These are phyloP conservation scores for Colletotrichum aenigma DNA, from an alignment of 2,329 filamentous ascomycete species.

Conservation along the genomic window DNA sequence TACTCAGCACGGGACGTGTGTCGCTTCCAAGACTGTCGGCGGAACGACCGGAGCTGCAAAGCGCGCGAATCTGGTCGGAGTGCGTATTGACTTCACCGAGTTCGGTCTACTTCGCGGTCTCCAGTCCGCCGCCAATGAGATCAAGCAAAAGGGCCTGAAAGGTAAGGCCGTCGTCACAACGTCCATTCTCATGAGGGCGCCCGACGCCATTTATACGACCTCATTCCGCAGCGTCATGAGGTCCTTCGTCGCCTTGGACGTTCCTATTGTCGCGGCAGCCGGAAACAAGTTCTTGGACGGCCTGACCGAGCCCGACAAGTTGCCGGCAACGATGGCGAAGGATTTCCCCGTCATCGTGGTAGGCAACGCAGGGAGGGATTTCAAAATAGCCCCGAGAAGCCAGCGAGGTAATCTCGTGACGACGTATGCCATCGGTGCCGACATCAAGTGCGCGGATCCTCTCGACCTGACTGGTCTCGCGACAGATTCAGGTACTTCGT, in stretches of 20 bases:
- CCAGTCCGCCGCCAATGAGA: not conserved
- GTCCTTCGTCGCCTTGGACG: not conserved
- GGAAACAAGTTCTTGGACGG: not conserved
- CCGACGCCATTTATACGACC: not conserved
- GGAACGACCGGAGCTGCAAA: not conserved
- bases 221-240: not conserved
- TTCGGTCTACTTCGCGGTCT: not conserved
- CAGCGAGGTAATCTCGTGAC: not conserved
- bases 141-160: not conserved
- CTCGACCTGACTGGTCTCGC: not conserved
- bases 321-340: not conserved
- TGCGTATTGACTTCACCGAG: not conserved
- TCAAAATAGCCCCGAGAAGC: not conserved
- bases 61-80: not conserved
- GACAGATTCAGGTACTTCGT: not conserved
- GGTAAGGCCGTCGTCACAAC: not conserved
- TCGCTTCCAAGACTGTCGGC: not conserved
- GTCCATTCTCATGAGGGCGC: not conserved
- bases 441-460: not conserved
- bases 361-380: not conserved
- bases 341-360: not conserved
- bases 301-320: not conserved
- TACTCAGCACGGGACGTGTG: not conserved
- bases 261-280: not conserved
- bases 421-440: not conserved